Evolutionary conservation across 208 protist species (phyloP).

Genomic region (Porcisia hertigi): DNA sequence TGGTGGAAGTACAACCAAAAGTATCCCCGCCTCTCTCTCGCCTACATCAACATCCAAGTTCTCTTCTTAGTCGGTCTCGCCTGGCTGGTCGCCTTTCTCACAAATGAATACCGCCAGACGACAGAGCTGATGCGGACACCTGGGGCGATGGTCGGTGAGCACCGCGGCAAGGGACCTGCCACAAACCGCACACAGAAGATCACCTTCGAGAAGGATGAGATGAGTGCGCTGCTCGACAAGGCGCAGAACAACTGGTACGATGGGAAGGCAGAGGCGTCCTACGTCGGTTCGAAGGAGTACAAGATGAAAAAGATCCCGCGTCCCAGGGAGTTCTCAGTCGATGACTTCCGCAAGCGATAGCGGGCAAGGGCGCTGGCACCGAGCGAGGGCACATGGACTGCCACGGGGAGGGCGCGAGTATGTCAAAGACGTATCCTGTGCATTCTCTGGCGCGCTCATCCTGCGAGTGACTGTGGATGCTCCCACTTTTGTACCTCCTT

Average conservation of each 20-base stretch:
- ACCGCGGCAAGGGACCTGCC: conserved; percentile 68
- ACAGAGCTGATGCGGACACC: conserved; percentile 81
- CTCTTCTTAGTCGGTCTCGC: conserved; percentile 74
- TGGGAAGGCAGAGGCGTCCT: conserved; percentile 71
- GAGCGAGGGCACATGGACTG: neutral
- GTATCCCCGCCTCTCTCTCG: conserved; percentile 76
- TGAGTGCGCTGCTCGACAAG: conserved; percentile 61
- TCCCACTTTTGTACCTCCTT: too few relatives aligned
- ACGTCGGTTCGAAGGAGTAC: conserved; percentile 89
- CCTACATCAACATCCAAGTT: conserved; percentile 86
- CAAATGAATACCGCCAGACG: conserved; percentile 61
- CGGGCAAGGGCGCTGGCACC: neutral
- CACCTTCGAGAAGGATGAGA: conserved; percentile 64
- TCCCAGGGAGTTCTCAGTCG: conserved; percentile 80
- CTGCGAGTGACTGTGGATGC: too few relatives aligned
- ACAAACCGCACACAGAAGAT: conserved; percentile 69
- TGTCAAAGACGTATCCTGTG: too few relatives aligned
- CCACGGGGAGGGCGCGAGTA: neutral
- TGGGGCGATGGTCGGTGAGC: conserved; percentile 84
- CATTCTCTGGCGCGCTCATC: too few relatives aligned
- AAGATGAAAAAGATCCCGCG: conserved; percentile 84
- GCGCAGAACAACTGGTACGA: conserved; percentile 87
- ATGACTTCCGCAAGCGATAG: conserved; percentile 81
- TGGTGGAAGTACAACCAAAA: conserved; percentile 91
- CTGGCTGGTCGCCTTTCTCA: conserved; percentile 79